A percentile compares a stretch with the other conserved stretches of the same genome.
phyloP scores from a whole-genome alignment of 371 early-diverging fungal species.

The Rhizopus sp. region DNA sequence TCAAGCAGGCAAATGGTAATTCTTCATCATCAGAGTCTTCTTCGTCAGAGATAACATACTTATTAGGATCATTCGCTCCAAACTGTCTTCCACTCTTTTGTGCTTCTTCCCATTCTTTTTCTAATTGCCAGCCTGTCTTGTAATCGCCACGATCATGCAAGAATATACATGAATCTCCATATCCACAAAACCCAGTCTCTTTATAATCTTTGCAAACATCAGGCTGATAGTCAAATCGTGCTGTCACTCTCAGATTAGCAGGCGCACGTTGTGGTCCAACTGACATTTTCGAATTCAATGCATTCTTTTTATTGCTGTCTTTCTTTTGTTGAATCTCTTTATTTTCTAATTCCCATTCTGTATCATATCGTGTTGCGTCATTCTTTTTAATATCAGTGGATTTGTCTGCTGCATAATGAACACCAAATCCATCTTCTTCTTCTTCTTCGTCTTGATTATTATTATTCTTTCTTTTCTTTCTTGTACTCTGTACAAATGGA shows the following conservation, averaged over 20 bases:
- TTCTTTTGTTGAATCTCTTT: conserved; percentile 39
- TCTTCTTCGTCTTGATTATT: conserved; percentile 30
- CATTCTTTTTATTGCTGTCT: conserved; percentile 38
- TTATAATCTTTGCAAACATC: conserved; percentile 99
- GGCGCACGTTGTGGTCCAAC: conserved; percentile 89
- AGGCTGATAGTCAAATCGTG: conserved; percentile 95
- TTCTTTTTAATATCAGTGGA: conserved; percentile 45
- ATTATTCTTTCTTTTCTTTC: conserved; percentile 35
- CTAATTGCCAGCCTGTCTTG: conserved; percentile 95
- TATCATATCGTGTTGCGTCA: conserved; percentile 57
- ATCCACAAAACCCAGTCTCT: conserved; percentile 94
- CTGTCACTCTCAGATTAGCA: conserved; percentile 83
- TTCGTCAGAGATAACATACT: conserved; percentile 54
- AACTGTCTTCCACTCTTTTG: conserved; percentile 63
- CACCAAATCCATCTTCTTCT: conserved; percentile 45
- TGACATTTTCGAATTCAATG: conserved; percentile 55
- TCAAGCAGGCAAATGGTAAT: conserved; percentile 92
- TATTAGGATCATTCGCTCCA: conserved; percentile 50
- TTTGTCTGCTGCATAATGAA: conserved; percentile 59
- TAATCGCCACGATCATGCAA: conserved; percentile 97
- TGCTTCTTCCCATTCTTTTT: conserved; percentile 92
- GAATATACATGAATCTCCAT: conserved; percentile 96
- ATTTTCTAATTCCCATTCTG: conserved; percentile 49
- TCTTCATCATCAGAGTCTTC: conserved; percentile 63
- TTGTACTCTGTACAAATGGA: conserved; percentile 48